Evolutionary conservation across 176 grass and related monocot genomes (phyloP).

Genomic region (Olyra latifolia): DNA sequence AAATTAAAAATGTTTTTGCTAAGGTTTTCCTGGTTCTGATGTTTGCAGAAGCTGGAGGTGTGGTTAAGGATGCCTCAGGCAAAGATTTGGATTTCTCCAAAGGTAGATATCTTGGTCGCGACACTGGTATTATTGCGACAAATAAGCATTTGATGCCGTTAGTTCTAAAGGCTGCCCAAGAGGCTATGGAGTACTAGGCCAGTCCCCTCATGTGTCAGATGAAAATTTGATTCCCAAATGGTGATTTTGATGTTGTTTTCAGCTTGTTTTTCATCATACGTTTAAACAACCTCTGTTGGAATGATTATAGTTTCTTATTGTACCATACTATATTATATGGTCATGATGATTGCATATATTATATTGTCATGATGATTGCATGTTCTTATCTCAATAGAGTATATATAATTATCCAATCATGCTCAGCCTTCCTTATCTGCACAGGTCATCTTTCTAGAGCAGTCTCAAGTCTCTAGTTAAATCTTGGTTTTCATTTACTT

Average conservation of each 20-base stretch:
- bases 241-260: background rate
- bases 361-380: background rate
- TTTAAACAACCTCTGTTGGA: background rate
- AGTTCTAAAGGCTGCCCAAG: conserved; percentile 7
- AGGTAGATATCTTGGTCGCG: conserved; percentile 33
- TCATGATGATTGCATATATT: background rate
- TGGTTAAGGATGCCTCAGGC: conserved; percentile 82
- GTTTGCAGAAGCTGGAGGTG: conserved; percentile 83
- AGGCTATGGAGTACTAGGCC: conserved; percentile 10
- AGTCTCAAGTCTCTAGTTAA: background rate
- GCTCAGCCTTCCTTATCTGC: background rate
- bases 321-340: background rate
- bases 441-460: background rate
- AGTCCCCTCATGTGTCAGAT: background rate
- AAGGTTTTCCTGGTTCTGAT: background rate
- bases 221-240: background rate
- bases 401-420: background rate
- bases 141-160: conserved; percentile 21
- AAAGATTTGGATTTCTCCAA: conserved; percentile 86
- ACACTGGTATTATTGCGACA: conserved; percentile 27
- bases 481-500: background rate
- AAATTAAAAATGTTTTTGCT: too few relatives aligned
- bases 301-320: background rate
- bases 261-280: background rate
- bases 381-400: background rate